phyloP scores from a whole-genome alignment of 768 basidiomycete species.

The Favolaschia claudopus region DNA sequence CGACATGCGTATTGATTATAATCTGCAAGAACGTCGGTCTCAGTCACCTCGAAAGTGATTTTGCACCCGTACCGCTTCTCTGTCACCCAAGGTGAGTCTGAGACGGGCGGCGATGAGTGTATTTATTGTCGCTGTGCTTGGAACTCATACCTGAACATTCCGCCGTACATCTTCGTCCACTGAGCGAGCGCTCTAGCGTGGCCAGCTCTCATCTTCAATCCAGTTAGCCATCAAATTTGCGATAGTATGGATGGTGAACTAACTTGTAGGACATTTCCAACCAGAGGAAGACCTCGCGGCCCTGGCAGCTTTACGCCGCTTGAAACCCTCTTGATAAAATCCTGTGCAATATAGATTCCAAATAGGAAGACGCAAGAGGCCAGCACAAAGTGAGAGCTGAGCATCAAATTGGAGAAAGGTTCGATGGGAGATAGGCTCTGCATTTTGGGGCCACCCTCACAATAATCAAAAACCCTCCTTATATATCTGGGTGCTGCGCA shows the following conservation, averaged over 20 bases:
- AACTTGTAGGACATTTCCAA: slow-evolving; percentile 17
- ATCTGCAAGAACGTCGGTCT: neutral
- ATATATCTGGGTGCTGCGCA: too few relatives aligned
- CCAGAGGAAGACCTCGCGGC: slow-evolving; percentile 1
- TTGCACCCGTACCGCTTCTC: slow-evolving; percentile 7
- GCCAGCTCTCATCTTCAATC: slow-evolving; percentile 12
- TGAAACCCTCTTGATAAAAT: too few relatives aligned
- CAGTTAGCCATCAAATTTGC: neutral
- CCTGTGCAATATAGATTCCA: too few relatives aligned
- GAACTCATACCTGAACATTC: slow-evolving; percentile 17
- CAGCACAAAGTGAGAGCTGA: too few relatives aligned
- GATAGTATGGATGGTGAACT: neutral
- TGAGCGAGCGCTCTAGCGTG: slow-evolving; percentile 14
- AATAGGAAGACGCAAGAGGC: too few relatives aligned
- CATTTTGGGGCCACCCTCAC: too few relatives aligned
- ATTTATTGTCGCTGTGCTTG: neutral
- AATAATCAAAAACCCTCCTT: too few relatives aligned
- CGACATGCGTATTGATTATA: slow-evolving; percentile 13
- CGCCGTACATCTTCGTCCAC: slow-evolving; percentile 14
- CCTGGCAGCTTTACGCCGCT: slow-evolving; percentile 13
- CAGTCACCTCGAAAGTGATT: neutral
- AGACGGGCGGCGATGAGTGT: neutral
- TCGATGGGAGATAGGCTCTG: too few relatives aligned
- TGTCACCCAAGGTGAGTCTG: slow-evolving; percentile 10
- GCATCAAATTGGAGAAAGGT: too few relatives aligned